These are phyloP conservation scores for Calonectria ilicicola DNA, from an alignment of 2,329 filamentous ascomycete genomes.

Conservation along the genomic window DNA sequence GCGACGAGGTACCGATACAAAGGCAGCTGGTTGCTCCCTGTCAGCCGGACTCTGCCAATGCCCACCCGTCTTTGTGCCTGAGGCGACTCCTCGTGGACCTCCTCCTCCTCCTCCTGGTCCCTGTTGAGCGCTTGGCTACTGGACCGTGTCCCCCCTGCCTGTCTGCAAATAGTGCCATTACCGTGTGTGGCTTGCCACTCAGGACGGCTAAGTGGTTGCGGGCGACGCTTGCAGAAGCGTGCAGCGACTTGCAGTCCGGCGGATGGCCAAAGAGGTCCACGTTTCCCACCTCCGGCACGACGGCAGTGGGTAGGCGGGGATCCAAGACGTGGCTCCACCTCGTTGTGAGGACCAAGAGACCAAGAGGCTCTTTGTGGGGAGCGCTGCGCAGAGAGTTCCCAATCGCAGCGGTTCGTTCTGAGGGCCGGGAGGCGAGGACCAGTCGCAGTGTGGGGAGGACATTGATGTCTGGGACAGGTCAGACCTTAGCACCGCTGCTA, in stretches of 20 bases:
- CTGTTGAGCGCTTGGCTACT: slow-evolving; percentile 28
- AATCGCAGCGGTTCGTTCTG: neutral
- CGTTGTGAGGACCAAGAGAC: slow-evolving; percentile 10
- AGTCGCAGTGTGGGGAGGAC: slow-evolving; percentile 9
- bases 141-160: neutral
- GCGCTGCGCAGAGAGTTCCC: neutral
- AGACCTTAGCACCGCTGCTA: slow-evolving; percentile 4
- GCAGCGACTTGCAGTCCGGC: slow-evolving; percentile 1
- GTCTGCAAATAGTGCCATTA: neutral
- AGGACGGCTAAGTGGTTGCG: neutral
- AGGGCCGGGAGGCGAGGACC: neutral
- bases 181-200: slow-evolving; percentile 19
- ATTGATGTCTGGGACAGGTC: slow-evolving; percentile 12
- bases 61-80: slow-evolving; percentile 1
- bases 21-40: slow-evolving; percentile 3
- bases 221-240: slow-evolving; percentile 13
- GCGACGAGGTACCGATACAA: slow-evolving; percentile 30
- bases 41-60: neutral
- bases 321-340: slow-evolving; percentile 10
- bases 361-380: slow-evolving; percentile 22
- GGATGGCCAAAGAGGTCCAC: slow-evolving; percentile 18
- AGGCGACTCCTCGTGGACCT: neutral
- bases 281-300: slow-evolving; percentile 25
- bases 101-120: too few species aligned
- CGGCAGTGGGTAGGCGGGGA: slow-evolving; percentile 18